Evolutionary conservation across 306 rosid genomes (phyloP).

Genomic region (Fragaria nilgerrensis): DNA sequence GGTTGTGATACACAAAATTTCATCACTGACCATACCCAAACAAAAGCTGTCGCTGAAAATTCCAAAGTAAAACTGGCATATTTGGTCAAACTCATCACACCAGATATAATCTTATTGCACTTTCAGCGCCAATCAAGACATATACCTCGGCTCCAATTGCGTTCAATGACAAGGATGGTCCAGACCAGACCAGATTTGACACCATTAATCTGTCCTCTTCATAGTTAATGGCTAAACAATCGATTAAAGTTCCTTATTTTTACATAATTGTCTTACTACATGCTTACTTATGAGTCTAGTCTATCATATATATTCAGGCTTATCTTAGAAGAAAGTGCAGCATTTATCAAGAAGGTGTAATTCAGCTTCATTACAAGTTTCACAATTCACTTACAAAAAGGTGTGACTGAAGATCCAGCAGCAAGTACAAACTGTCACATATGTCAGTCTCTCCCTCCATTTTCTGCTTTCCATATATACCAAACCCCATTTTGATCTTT

Average conservation of each 20-base stretch:
- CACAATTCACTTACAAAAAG: too few species aligned
- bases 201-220: background rate
- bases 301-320: background rate
- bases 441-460: background rate
- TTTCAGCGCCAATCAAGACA: slow-evolving; percentile 20
- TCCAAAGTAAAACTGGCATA: background rate
- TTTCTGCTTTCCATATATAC: background rate
- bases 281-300: background rate
- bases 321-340: background rate
- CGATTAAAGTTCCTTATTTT: background rate
- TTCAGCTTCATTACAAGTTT: background rate
- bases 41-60: background rate
- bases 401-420: background rate
- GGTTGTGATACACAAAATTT: background rate
- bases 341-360: background rate
- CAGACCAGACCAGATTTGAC: slow-evolving; percentile 11
- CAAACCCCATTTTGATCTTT: slow-evolving; percentile 3
- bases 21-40: background rate
- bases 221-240: background rate
- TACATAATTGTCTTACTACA: background rate
- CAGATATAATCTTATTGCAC: background rate
- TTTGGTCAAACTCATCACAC: slow-evolving; percentile 16
- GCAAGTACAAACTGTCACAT: background rate
- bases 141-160: slow-evolving; percentile 37
- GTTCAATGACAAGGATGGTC: slow-evolving; percentile 3